A percentile compares a stretch with the other conserved stretches of the same genome.
phyloP scores from a whole-genome alignment of 495 filamentous ascomycete species.

The Aspergillus funiculosus region DNA sequence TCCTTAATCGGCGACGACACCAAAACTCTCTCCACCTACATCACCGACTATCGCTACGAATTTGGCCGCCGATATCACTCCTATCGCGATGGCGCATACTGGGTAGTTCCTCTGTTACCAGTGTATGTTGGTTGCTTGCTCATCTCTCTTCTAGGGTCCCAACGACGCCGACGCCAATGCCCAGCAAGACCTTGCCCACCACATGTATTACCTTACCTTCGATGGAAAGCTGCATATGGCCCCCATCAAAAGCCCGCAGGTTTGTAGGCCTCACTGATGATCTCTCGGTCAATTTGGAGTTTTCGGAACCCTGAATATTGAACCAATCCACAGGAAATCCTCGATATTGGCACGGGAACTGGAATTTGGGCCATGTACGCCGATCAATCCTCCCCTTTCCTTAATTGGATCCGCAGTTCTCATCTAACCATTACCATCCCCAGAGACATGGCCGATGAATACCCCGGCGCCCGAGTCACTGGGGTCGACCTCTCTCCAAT shows the following conservation, averaged over 20 bases:
- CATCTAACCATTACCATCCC: not conserved
- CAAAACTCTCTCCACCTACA: slow-evolving; percentile 19
- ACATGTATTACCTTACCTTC: slow-evolving; percentile 35
- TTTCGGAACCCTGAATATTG: too few species aligned
- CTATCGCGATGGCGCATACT: slow-evolving; percentile 56
- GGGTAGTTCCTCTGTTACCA: slow-evolving; percentile 17
- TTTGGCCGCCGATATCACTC: slow-evolving; percentile 63
- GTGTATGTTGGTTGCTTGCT: not conserved
- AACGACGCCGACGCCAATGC: slow-evolving; percentile 28
- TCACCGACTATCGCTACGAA: slow-evolving; percentile 37
- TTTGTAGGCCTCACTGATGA: not conserved
- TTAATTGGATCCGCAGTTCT: slow-evolving; percentile 8
- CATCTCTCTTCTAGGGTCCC: slow-evolving; percentile 17
- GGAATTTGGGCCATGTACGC: slow-evolving; percentile 50
- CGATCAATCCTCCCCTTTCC: slow-evolving; percentile 13
- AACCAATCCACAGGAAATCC: slow-evolving; percentile 27
- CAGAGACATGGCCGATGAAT: slow-evolving; percentile 48
- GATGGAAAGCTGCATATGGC: slow-evolving; percentile 46
- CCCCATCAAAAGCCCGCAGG: slow-evolving; percentile 38
- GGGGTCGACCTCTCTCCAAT: slow-evolving; percentile 47
- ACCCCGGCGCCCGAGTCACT: slow-evolving; percentile 37
- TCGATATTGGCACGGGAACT: slow-evolving; percentile 53
- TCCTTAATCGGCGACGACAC: slow-evolving; percentile 21
- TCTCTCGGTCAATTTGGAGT: too few species aligned
- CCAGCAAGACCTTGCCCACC: slow-evolving; percentile 26